These are phyloP conservation scores for Tillandsia leiboldiana DNA, from an alignment of 176 grass and related monocot species.

Conservation along the genomic window DNA sequence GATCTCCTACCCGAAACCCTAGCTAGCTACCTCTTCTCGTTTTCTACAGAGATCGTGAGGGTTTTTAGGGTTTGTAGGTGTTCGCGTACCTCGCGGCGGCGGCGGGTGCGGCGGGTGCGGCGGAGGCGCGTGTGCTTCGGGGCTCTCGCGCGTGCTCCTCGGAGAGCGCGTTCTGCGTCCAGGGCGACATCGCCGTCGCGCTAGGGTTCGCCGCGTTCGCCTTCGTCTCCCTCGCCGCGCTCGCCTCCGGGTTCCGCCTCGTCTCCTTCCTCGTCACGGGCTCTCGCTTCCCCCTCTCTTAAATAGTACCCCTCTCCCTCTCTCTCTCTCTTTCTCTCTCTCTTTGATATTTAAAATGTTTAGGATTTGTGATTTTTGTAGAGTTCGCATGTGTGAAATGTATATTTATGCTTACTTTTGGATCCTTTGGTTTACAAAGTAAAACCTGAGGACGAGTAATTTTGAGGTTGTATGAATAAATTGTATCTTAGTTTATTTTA, in stretches of 20 bases:
- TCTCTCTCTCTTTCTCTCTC: neutral
- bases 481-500: no score
- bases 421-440: no score
- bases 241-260: conserved; percentile 59
- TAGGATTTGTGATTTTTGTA: neutral
- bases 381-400: no score
- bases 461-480: no score
- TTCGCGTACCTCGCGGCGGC: conserved; percentile 63
- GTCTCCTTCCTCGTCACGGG: conserved; percentile 49
- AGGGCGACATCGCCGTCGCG: conserved; percentile 40
- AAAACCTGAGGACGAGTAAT: no score
- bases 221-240: conserved; percentile 47
- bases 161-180: conserved; percentile 31
- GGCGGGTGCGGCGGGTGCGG: conserved; percentile 30
- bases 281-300: conserved; percentile 26
- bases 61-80: conserved; percentile 22
- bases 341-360: neutral
- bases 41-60: neutral
- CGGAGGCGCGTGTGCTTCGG: conserved; percentile 24
- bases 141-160: conserved; percentile 5
- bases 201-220: conserved; percentile 59
- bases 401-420: no score
- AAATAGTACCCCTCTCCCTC: conserved; percentile 19
- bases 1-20: no score
- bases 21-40: neutral